phyloP scores from a whole-genome alignment of 371 early-diverging fungal species.

The Apophysomyces trapeziformis region DNA sequence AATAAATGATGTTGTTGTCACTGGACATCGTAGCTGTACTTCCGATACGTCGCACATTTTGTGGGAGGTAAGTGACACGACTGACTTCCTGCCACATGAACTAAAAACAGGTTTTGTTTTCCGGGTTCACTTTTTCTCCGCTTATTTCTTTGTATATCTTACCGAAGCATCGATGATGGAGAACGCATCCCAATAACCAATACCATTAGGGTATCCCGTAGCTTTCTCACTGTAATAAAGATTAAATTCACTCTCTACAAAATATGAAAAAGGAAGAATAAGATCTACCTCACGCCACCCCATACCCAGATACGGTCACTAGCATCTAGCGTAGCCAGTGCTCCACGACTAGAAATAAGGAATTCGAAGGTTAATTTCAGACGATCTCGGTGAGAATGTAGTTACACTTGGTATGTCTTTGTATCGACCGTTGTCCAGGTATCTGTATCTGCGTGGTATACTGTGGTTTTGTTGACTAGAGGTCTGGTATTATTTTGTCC shows the following conservation, averaged over 20 bases:
- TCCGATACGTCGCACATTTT: neutral
- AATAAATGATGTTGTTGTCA: neutral
- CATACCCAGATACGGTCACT: neutral
- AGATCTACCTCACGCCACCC: neutral
- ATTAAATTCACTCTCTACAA: neutral
- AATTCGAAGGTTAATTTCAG: neutral
- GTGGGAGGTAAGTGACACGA: neutral
- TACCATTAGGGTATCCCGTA: neutral
- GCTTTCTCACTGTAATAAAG: neutral
- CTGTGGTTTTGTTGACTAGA: neutral
- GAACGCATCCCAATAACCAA: neutral
- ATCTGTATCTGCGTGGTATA: neutral
- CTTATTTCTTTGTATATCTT: neutral
- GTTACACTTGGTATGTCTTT: neutral
- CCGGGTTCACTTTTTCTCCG: too few species aligned
- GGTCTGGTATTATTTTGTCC: neutral
- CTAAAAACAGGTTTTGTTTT: neutral
- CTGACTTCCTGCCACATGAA: neutral
- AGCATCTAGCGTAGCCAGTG: neutral
- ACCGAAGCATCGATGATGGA: neutral
- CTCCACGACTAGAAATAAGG: neutral
- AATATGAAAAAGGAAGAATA: neutral
- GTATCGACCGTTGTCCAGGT: slow-evolving; percentile 1
- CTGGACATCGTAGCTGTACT: neutral
- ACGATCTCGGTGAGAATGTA: neutral